These are phyloP conservation scores for Gigaspora rosea DNA, from an alignment of 192 early-diverging fungal species.

Conservation along the genomic window DNA sequence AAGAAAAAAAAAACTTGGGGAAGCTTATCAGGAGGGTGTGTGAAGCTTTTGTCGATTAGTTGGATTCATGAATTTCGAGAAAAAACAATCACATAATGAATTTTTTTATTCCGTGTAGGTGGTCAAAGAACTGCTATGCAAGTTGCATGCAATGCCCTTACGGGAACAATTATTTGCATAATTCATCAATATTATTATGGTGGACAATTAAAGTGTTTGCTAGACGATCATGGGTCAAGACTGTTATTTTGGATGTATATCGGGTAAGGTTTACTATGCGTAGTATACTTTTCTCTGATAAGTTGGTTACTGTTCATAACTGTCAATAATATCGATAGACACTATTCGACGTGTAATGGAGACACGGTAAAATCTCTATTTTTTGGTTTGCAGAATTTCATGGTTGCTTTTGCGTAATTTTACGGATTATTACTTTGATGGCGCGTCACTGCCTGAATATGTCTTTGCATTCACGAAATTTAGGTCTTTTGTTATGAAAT, in stretches of 20 bases:
- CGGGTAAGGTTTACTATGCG: constrained; percentile 35
- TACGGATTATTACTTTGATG: no score
- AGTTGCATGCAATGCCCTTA: constrained; percentile 54
- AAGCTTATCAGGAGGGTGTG: constrained; percentile 39
- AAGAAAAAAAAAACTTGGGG: constrained; percentile 42
- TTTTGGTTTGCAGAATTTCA: not conserved
- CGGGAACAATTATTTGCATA: constrained; percentile 44
- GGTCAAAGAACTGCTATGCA: constrained; percentile 51
- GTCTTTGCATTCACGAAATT: no score
- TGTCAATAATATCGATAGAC: constrained; percentile 30
- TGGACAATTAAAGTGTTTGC: constrained; percentile 36
- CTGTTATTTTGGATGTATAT: constrained; percentile 51
- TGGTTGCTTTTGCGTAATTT: no score
- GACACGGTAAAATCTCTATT: constrained; percentile 50
- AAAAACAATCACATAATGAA: not conserved
- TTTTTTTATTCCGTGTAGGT: constrained; percentile 40
- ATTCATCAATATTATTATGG: constrained; percentile 48
- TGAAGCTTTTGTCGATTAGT: not conserved
- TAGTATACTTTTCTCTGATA: not conserved
- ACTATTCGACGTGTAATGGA: constrained; percentile 60
- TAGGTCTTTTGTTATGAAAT: no score
- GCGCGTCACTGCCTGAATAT: no score
- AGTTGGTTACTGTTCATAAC: not conserved
- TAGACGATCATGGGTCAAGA: constrained; percentile 38
- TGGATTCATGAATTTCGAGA: not conserved